A percentile compares a stretch with the other conserved stretches of the same genome.
phyloP scores from a whole-genome alignment of 352 stramenopile genomes.

The Globisporangium nunn region DNA sequence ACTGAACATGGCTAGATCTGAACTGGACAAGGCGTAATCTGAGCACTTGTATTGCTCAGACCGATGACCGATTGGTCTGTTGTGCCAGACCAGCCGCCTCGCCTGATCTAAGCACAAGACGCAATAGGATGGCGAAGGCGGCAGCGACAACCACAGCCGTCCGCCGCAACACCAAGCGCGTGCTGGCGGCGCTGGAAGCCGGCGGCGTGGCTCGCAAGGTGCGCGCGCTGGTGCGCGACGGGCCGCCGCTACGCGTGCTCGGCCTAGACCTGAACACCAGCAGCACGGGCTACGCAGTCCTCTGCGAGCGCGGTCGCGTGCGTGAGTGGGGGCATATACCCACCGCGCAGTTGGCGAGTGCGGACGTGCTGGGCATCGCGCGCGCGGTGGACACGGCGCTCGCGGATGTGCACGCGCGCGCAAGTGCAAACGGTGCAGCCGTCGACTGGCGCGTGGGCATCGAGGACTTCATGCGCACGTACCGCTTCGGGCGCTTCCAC shows the following conservation, averaged over 20 bases:
- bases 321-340: slow-evolving; percentile 51
- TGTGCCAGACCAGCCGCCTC: too few species aligned
- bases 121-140: neutral
- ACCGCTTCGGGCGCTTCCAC: slow-evolving; percentile 64
- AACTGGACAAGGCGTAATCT: too few species aligned
- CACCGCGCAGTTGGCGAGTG: slow-evolving; percentile 51
- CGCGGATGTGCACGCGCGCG: slow-evolving; percentile 17
- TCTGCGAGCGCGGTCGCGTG: slow-evolving; percentile 46
- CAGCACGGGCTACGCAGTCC: slow-evolving; percentile 66
- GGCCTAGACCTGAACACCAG: slow-evolving; percentile 84
- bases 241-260: slow-evolving; percentile 45
- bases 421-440: slow-evolving; percentile 7
- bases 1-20: too few species aligned
- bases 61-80: too few species aligned
- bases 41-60: too few species aligned
- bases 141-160: slow-evolving; percentile 5
- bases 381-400: slow-evolving; percentile 41
- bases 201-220: slow-evolving; percentile 17
- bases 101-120: too few species aligned
- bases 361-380: slow-evolving; percentile 60
- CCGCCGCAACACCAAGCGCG: slow-evolving; percentile 38
- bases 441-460: slow-evolving; percentile 62
- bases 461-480: slow-evolving; percentile 85
- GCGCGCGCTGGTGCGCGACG: slow-evolving; percentile 21
- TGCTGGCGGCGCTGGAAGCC: slow-evolving; percentile 42